Evolutionary conservation across 1,284 basidiomycete species (phyloP).

Genomic region (Thelephora terrestris): DNA sequence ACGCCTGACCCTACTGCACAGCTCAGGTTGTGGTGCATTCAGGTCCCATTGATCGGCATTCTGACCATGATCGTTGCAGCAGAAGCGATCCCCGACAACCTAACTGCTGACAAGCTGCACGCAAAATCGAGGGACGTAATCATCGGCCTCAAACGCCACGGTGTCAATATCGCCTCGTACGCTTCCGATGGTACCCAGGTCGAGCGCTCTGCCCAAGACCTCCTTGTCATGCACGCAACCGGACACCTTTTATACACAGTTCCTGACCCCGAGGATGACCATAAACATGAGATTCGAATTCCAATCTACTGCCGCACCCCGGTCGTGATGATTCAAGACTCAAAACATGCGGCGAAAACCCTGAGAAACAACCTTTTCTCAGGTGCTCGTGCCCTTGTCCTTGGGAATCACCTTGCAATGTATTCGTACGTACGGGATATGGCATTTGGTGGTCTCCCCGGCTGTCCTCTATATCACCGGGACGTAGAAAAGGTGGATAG

Average conservation of each 20-base stretch:
- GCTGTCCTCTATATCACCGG: constrained; percentile 19
- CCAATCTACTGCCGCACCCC: constrained; percentile 9
- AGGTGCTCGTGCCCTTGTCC: constrained; percentile 15
- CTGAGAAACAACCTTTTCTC: constrained; percentile 20
- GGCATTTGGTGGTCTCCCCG: not conserved
- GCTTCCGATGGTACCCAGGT: constrained; percentile 13
- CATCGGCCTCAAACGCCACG: constrained; percentile 2
- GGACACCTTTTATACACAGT: not conserved
- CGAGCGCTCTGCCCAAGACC: constrained; percentile 14
- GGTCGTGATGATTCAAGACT: constrained; percentile 19
- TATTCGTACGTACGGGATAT: constrained; percentile 4
- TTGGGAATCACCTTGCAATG: constrained; percentile 12
- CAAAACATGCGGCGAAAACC: constrained; percentile 24
- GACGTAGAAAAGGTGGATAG: constrained; percentile 31
- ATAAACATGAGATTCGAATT: too few species aligned
- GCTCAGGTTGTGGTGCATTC: constrained; percentile 18
- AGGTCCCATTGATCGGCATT: constrained; percentile 17
- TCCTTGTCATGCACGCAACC: not conserved
- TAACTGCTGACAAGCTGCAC: constrained; percentile 12
- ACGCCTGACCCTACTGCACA: constrained; percentile 2
- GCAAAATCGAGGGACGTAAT: constrained; percentile 5
- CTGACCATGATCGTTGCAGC: constrained; percentile 20
- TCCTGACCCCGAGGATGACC: too few species aligned
- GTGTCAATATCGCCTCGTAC: constrained; percentile 9
- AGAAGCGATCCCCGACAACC: constrained; percentile 14